A percentile compares a stretch with the other conserved stretches of the same genome.
Conservation (phyloP, 345 rosid genomes). For the Geranium rotundifolium region DNA sequence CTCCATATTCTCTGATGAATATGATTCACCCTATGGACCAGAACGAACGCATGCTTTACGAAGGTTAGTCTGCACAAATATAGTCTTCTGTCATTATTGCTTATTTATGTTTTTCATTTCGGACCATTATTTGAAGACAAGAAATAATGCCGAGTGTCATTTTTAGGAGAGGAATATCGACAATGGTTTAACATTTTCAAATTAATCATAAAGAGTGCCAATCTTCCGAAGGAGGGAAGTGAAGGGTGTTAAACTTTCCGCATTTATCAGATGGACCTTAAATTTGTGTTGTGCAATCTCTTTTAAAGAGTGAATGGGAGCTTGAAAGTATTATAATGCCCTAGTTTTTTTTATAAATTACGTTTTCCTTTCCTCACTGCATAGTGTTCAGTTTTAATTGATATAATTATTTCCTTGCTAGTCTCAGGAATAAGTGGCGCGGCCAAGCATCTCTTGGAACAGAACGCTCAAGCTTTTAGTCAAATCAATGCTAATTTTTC, state of each 20-base stretch:
- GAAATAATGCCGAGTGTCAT: no score
- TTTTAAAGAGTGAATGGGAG: no score
- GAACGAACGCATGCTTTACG: slow-evolving; percentile 27
- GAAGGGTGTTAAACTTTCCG: no score
- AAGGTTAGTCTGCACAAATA: slow-evolving; percentile 35
- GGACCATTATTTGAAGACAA: no score
- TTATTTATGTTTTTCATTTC: no score
- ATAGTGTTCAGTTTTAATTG: neutral
- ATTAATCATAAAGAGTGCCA: no score
- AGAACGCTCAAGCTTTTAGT: slow-evolving; percentile 55
- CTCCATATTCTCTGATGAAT: slow-evolving; percentile 29
- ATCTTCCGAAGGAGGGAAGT: no score
- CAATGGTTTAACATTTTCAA: no score
- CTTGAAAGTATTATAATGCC: no score
- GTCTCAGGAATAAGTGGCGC: slow-evolving; percentile 55
- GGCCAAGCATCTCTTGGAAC: slow-evolving; percentile 55
- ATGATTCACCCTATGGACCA: slow-evolving; percentile 30
- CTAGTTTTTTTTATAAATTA: neutral
- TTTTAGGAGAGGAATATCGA: no score
- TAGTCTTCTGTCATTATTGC: neutral
- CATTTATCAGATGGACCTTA: no score
- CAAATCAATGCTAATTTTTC: slow-evolving; percentile 70
- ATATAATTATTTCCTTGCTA: slow-evolving; percentile 9
- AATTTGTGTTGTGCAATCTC: no score
- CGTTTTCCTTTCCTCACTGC: neutral